These are phyloP conservation scores for Yamadazyma epiphylla DNA, from an alignment of 1,139 yeast species.

Conservation along the genomic window DNA sequence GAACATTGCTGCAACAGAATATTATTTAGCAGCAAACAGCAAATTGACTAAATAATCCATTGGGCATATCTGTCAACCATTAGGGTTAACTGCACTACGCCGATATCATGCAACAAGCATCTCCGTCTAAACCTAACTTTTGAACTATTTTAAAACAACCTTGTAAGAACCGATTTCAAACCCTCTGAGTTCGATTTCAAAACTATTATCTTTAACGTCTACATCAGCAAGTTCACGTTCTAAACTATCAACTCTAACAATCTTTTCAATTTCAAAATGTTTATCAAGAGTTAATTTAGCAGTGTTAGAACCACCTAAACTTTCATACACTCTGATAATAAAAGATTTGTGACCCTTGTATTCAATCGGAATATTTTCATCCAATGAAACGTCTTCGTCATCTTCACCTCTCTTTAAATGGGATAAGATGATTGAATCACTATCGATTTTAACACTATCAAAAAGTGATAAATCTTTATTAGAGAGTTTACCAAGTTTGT, in stretches of 20 bases:
- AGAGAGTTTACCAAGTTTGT: conserved; percentile 30
- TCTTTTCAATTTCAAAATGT: conserved; percentile 40
- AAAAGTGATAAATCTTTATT: conserved; percentile 9
- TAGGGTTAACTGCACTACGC: too few species aligned
- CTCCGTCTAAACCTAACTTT: too few species aligned
- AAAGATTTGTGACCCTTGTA: conserved; percentile 48
- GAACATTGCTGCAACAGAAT: too few species aligned
- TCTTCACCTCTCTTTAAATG: conserved; percentile 87
- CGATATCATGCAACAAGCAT: too few species aligned
- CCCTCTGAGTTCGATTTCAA: conserved; percentile 54
- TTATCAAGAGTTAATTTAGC: conserved; percentile 47
- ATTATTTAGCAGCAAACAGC: too few species aligned
- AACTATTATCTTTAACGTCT: conserved; percentile 21
- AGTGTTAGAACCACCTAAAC: conserved; percentile 69
- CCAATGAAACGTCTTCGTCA: conserved; percentile 52
- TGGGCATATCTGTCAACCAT: too few species aligned
- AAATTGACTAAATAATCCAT: too few species aligned
- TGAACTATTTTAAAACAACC: conserved; percentile 42
- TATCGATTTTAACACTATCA: conserved; percentile 25
- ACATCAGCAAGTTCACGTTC: conserved; percentile 53
- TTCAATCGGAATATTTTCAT: conserved; percentile 32
- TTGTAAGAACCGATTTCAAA: conserved; percentile 76
- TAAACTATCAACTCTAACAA: conserved; percentile 61
- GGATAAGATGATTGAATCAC: conserved; percentile 58
- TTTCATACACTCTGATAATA: conserved; percentile 74